phyloP scores from a whole-genome alignment of 441 rosid genomes.

The Lepidium campestre region DNA sequence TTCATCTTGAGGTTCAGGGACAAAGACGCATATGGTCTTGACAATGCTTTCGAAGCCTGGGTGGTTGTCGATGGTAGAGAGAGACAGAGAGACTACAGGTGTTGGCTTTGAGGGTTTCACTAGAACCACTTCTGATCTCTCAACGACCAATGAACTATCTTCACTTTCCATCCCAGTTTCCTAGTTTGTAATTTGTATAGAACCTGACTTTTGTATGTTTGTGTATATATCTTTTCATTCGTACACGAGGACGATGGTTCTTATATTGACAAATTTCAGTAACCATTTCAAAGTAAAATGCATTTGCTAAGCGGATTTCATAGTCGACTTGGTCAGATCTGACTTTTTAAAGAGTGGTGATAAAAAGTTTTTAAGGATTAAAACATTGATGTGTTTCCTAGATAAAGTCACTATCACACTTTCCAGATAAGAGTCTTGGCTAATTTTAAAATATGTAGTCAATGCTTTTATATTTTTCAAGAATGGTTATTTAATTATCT shows the following conservation, averaged over 20 bases:
- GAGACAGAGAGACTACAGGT: conserved; percentile 32
- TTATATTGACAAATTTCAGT: not conserved
- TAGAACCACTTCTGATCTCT: conserved; percentile 31
- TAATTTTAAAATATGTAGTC: not conserved
- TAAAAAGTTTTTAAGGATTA: too few relatives aligned
- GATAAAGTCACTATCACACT: not conserved
- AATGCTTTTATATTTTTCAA: not conserved
- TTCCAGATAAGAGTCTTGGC: not conserved
- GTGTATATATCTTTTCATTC: not conserved
- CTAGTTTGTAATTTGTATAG: not conserved
- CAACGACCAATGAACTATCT: conserved; percentile 16
- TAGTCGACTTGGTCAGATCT: not conserved
- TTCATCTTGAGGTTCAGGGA: not conserved
- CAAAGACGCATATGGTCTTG: conserved; percentile 31
- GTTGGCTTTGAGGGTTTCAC: conserved; percentile 42
- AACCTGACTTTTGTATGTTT: not conserved
- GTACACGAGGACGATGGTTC: not conserved
- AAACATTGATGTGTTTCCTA: too few relatives aligned
- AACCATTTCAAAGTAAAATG: too few relatives aligned
- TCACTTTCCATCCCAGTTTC: not conserved
- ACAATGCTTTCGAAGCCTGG: conserved; percentile 26
- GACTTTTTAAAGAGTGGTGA: not conserved
- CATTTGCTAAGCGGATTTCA: not conserved
- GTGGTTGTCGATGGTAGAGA: conserved; percentile 46
- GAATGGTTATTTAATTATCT: not conserved